phyloP scores from a whole-genome alignment of 768 basidiomycete species.

The Neoboletus magnificus region DNA sequence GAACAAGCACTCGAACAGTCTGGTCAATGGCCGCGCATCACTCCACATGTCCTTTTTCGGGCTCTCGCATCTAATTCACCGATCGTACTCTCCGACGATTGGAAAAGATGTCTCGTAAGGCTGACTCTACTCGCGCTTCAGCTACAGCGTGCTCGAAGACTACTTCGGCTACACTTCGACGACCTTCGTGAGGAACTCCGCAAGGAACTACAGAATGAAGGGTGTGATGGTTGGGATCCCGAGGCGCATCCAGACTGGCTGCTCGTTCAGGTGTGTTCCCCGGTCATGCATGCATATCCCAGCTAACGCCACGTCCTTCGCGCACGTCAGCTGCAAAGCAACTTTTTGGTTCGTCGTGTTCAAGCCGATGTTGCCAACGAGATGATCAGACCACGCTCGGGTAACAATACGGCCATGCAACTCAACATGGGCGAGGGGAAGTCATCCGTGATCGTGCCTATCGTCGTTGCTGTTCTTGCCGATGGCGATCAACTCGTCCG shows the following conservation, averaged over 20 bases:
- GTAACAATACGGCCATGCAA: conserved; percentile 41
- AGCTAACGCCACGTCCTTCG: not conserved
- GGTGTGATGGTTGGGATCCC: conserved; percentile 15
- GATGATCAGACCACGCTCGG: conserved; percentile 43
- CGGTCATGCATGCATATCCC: not conserved
- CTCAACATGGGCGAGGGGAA: conserved; percentile 63
- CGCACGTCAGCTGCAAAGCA: conserved; percentile 39
- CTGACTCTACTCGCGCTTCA: conserved; percentile 31
- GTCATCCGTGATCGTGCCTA: conserved; percentile 46
- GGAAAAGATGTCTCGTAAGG: conserved; percentile 29
- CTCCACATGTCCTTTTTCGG: conserved; percentile 28
- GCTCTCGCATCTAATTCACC: conserved; percentile 27
- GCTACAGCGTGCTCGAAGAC: conserved; percentile 37
- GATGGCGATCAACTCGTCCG: conserved; percentile 44
- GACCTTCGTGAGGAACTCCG: conserved; percentile 31
- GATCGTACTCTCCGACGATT: conserved; percentile 17
- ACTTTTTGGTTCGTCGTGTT: conserved; percentile 42
- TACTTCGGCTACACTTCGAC: conserved; percentile 25
- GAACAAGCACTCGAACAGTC: conserved; percentile 19
- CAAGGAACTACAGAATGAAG: conserved; percentile 26
- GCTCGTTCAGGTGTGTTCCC: conserved; percentile 38
- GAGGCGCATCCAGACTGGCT: conserved; percentile 39
- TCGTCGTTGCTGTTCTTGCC: conserved; percentile 39
- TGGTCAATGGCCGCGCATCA: conserved; percentile 40
- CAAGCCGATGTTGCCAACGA: conserved; percentile 42